Evolutionary conservation across 805 yeast species (phyloP).

Genomic region (Yamadazyma endophytica): DNA sequence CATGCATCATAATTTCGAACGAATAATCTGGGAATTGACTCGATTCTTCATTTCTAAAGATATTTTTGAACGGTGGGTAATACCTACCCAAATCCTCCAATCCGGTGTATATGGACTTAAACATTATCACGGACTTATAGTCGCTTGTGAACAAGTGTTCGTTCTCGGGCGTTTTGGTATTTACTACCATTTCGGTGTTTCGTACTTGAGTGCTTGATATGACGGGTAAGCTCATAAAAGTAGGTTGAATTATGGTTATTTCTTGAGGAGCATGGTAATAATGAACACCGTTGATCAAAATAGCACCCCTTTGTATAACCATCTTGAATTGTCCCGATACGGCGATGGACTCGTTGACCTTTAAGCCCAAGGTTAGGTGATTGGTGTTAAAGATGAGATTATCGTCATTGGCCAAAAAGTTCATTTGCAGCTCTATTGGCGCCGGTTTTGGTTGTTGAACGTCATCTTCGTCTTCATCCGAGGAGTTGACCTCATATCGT

Average conservation of each 20-base stretch:
- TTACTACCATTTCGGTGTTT: conserved; percentile 22
- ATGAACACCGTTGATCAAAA: conserved; percentile 38
- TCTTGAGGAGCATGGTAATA: conserved; percentile 20
- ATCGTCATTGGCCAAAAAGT: conserved; percentile 24
- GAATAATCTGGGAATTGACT: conserved; percentile 22
- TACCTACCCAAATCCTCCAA: conserved; percentile 40
- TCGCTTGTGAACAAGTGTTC: conserved; percentile 34
- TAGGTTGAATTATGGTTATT: conserved; percentile 24
- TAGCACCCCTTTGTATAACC: conserved; percentile 44
- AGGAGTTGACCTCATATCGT: conserved; percentile 24
- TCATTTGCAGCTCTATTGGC: conserved; percentile 30
- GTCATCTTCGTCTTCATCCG: conserved; percentile 18
- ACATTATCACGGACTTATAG: conserved; percentile 39
- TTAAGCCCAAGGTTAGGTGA: conserved; percentile 39
- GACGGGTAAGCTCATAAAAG: conserved; percentile 38
- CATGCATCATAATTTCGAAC: conserved; percentile 26
- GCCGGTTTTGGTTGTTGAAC: conserved; percentile 2
- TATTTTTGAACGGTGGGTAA: conserved; percentile 42
- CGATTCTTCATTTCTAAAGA: conserved; percentile 21
- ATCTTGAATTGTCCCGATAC: conserved; percentile 46
- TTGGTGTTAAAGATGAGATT: conserved; percentile 31
- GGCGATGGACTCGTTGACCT: conserved; percentile 37
- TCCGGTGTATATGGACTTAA: conserved; percentile 39
- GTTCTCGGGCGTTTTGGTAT: conserved; percentile 26
- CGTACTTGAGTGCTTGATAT: conserved; percentile 39